Evolutionary conservation across 352 stramenopile genomes (phyloP).

Genomic region (Globisporangium spiculum): DNA sequence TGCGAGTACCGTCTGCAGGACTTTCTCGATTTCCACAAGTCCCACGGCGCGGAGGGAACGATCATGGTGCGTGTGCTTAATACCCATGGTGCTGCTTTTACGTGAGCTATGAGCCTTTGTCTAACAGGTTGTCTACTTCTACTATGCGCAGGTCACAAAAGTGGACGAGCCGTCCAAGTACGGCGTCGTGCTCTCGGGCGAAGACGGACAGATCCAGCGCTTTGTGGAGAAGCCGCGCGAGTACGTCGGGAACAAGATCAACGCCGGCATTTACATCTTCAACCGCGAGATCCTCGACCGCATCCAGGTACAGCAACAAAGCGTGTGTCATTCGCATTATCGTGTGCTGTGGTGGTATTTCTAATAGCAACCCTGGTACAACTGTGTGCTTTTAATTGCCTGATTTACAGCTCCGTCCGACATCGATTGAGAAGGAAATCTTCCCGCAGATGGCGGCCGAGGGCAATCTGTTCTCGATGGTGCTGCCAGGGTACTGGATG

Average conservation of each 20-base stretch:
- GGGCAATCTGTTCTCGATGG: constrained; percentile 83
- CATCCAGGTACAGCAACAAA: constrained; percentile 44
- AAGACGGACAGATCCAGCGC: constrained; percentile 80
- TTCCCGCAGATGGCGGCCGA: constrained; percentile 90
- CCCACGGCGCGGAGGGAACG: constrained; percentile 77
- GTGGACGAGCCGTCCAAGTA: constrained; percentile 90
- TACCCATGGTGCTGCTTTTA: not conserved
- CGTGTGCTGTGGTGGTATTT: not conserved
- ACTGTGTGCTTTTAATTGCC: not conserved
- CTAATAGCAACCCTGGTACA: not conserved
- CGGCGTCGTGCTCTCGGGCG: constrained; percentile 77
- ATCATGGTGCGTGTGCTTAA: constrained; percentile 41
- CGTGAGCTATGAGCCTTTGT: not conserved
- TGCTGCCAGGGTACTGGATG: constrained; percentile 89
- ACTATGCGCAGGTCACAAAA: constrained; percentile 39
- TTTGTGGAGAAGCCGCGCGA: constrained; percentile 90
- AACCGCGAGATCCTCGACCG: constrained; percentile 84
- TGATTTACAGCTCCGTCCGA: constrained; percentile 55
- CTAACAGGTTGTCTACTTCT: not conserved
- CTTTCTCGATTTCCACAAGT: constrained; percentile 77
- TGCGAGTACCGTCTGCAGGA: constrained; percentile 82
- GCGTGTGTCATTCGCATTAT: not conserved
- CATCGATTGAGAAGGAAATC: constrained; percentile 90
- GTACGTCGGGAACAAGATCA: constrained; percentile 91
- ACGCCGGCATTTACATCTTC: constrained; percentile 90